Conservation (phyloP, 73 alveolate genomes). For the Urostyla sp. region DNA sequence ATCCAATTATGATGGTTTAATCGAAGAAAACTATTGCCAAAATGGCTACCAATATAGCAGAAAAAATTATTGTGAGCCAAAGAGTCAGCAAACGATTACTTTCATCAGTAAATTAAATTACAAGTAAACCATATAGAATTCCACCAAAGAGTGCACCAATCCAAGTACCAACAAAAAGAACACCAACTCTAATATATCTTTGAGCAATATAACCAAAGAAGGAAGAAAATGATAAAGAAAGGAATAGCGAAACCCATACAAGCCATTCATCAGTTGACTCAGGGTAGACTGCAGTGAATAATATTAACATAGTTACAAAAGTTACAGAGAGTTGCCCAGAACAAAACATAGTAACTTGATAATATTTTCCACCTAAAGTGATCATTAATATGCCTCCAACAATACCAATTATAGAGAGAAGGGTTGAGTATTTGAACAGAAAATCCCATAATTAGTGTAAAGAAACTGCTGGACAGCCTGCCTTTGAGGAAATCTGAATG, state of each 20-base stretch:
- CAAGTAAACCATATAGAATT: constrained; percentile 1
- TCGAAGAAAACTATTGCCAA: constrained; percentile 61
- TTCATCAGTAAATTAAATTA: background rate
- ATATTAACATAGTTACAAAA: background rate
- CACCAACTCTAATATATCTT: constrained; percentile 45
- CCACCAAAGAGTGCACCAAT: constrained; percentile 49
- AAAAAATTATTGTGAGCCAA: constrained; percentile 18
- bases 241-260: constrained; percentile 30
- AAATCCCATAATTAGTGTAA: constrained; percentile 44
- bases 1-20: constrained; percentile 64
- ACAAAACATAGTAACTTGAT: constrained; percentile 21
- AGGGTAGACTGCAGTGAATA: constrained; percentile 2
- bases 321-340: constrained; percentile 15
- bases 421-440: constrained; percentile 17
- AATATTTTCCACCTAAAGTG: constrained; percentile 54
- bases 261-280: constrained; percentile 39
- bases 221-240: background rate
- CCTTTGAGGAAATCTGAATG: constrained; percentile 13
- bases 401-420: constrained; percentile 14
- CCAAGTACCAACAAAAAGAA: constrained; percentile 41
- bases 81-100: constrained; percentile 11
- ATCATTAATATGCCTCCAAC: constrained; percentile 26
- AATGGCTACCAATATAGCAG: constrained; percentile 5
- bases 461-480: constrained; percentile 27
- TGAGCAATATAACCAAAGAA: constrained; percentile 51